These are phyloP conservation scores for Melaleuca quinquenervia DNA, from an alignment of 345 rosid genomes.

Conservation along the genomic window DNA sequence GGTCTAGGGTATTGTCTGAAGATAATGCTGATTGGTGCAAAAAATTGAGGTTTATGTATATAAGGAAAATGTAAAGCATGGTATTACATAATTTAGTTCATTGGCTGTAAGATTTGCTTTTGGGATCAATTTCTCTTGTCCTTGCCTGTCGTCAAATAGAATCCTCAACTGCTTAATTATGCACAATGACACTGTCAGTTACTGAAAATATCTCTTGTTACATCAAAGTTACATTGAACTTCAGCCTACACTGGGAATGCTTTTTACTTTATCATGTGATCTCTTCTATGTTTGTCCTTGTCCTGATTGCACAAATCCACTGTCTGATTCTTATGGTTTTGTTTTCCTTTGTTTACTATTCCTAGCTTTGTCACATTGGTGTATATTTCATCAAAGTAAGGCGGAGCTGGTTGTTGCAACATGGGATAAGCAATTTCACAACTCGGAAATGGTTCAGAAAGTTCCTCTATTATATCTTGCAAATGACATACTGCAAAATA, in stretches of 20 bases:
- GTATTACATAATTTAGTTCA: fast-evolving
- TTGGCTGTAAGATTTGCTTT: background rate
- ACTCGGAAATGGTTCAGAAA: constrained; percentile 62
- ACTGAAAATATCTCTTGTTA: background rate
- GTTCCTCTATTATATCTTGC: constrained; percentile 91
- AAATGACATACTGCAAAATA: constrained; percentile 89
- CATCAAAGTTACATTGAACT: background rate
- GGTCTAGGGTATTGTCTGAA: background rate
- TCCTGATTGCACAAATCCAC: fast-evolving
- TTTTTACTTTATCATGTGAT: background rate
- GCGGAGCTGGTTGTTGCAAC: constrained; percentile 76
- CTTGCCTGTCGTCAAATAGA: fast-evolving
- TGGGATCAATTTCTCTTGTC: background rate
- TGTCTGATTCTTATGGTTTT: background rate
- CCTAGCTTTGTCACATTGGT: constrained; percentile 88
- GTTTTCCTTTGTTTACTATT: constrained; percentile 20
- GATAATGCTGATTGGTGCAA: background rate
- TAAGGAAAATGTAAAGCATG: background rate
- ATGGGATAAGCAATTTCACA: constrained; percentile 92
- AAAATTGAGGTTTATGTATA: fast-evolving
- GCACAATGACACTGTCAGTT: fast-evolving
- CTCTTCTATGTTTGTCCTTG: fast-evolving
- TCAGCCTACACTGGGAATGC: fast-evolving
- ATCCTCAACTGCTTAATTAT: fast-evolving
- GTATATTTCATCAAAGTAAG: constrained; percentile 84